Conservation (phyloP, 805 yeast genomes). For the Teunomyces funiuensis region DNA sequence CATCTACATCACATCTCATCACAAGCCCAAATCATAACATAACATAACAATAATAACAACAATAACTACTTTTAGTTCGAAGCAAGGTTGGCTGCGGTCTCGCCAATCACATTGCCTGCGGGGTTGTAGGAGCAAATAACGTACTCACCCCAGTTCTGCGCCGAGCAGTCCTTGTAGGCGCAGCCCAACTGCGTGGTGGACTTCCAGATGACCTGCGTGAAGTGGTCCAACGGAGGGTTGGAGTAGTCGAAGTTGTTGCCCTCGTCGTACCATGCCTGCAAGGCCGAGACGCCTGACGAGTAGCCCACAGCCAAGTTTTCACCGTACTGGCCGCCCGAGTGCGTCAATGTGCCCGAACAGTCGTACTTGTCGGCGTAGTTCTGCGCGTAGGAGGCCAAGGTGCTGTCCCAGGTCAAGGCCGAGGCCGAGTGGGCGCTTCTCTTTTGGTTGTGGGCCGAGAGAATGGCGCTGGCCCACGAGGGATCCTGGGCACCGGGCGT, state of each 20-base stretch:
- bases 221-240: conserved; percentile 53
- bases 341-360: conserved; percentile 29
- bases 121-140: conserved; percentile 74
- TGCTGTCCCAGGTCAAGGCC: conserved; percentile 54
- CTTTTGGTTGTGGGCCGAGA: conserved; percentile 60
- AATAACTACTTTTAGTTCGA: conserved; percentile 7
- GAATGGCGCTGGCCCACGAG: conserved; percentile 42
- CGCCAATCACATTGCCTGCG: conserved; percentile 67
- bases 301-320: conserved; percentile 35
- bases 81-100: conserved; percentile 16
- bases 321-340: conserved; percentile 41
- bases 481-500: conserved; percentile 22
- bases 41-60: not conserved
- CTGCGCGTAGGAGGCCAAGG: conserved; percentile 54
- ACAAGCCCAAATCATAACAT: not conserved
- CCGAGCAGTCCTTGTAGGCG: conserved; percentile 60
- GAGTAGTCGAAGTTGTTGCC: conserved; percentile 24
- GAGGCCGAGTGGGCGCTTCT: conserved; percentile 55
- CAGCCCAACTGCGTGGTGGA: conserved; percentile 65
- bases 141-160: conserved; percentile 51
- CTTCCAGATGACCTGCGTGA: conserved; percentile 80
- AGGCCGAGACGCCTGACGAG: conserved; percentile 27
- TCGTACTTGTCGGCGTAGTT: conserved; percentile 30
- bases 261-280: conserved; percentile 43
- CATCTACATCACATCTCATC: too few species aligned